phyloP scores from a whole-genome alignment of 2,329 filamentous ascomycete genomes.

The Fusarium praegraminearum region DNA sequence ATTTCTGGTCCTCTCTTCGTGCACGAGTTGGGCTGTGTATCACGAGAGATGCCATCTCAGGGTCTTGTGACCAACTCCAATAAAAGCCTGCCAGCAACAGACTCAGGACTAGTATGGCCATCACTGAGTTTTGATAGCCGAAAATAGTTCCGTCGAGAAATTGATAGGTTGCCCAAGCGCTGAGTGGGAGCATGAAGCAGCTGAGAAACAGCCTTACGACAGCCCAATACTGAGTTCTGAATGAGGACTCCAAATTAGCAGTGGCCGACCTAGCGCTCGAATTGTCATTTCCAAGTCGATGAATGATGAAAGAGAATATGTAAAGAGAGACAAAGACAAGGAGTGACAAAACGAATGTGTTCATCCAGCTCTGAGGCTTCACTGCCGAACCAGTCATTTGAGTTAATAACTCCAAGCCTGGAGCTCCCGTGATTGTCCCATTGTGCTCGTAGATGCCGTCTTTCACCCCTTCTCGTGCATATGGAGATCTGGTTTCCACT shows the following conservation, averaged over 20 bases:
- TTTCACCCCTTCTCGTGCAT: constrained; percentile 46
- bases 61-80: constrained; percentile 42
- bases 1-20: not conserved
- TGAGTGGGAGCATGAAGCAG: constrained; percentile 79
- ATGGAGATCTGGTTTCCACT: constrained; percentile 39
- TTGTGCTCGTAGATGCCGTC: constrained; percentile 75
- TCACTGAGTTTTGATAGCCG: constrained; percentile 53
- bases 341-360: constrained; percentile 75
- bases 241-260: constrained; percentile 48
- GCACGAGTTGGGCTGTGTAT: not conserved
- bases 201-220: constrained; percentile 77
- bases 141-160: constrained; percentile 52
- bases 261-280: fast-evolving
- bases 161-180: constrained; percentile 79
- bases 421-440: constrained; percentile 66
- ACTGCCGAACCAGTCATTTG: constrained; percentile 75
- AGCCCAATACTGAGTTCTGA: constrained; percentile 57
- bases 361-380: constrained; percentile 74
- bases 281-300: not conserved
- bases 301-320: constrained; percentile 63
- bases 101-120: constrained; percentile 37
- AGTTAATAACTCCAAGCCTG: constrained; percentile 73
- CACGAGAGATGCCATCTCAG: constrained; percentile 14
- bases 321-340: constrained; percentile 69
- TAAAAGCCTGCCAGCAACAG: constrained; percentile 43